phyloP scores from a whole-genome alignment of 2,329 filamentous ascomycete genomes.

The Colletotrichum eremochloae region DNA sequence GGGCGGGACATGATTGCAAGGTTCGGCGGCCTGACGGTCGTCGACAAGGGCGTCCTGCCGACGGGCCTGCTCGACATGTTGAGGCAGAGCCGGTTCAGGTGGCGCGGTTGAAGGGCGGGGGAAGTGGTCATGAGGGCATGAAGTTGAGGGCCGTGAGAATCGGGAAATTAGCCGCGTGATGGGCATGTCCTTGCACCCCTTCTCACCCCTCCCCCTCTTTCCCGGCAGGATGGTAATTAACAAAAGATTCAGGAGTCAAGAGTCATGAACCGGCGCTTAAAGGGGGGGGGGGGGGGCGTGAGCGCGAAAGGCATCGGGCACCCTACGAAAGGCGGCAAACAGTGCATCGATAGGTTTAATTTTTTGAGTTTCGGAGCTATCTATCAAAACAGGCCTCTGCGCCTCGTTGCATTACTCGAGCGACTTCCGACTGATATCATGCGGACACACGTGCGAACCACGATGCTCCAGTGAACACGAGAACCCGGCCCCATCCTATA shows the following conservation, averaged over 20 bases:
- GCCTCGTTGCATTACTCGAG: neutral
- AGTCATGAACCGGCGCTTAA: neutral
- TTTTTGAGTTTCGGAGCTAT: constrained; percentile 6
- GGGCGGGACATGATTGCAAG: constrained; percentile 53
- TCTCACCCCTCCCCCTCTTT: no score
- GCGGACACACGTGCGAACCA: neutral
- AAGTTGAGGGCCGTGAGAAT: neutral
- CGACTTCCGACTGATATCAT: neutral
- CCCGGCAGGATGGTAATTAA: neutral
- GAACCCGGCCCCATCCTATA: neutral
- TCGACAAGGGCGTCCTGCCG: constrained; percentile 56
- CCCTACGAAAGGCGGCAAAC: constrained; percentile 10
- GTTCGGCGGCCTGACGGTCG: constrained; percentile 57
- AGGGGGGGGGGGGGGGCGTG: neutral
- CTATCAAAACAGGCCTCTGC: neutral
- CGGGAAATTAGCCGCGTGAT: constrained; percentile 11
- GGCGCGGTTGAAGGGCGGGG: constrained; percentile 50
- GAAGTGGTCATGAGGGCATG: neutral
- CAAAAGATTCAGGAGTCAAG: neutral
- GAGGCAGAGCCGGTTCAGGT: constrained; percentile 53
- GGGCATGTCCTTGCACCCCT: constrained; percentile 6
- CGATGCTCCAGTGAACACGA: neutral
- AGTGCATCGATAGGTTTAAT: constrained; percentile 14
- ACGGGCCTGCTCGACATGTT: constrained; percentile 56
- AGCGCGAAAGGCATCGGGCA: constrained; percentile 4